These are phyloP conservation scores for Ottelia alismoides DNA, from an alignment of 106 monocot species.

Conservation along the genomic window DNA sequence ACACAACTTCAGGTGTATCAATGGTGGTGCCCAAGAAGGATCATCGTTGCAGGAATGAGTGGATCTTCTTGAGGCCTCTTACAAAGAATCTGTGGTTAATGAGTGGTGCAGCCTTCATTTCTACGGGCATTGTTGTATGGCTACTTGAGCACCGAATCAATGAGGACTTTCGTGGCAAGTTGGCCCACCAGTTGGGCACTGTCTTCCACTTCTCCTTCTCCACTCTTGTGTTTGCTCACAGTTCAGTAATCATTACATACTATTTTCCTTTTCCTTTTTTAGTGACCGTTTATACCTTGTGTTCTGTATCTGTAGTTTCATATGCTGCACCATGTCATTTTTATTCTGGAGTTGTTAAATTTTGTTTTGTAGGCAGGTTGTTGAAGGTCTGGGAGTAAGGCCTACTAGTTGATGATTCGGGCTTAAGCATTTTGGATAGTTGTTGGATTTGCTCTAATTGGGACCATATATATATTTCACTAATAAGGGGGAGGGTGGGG, in stretches of 20 bases:
- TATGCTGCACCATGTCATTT: too few species aligned
- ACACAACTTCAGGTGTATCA: constrained; percentile 24
- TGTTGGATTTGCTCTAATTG: too few species aligned
- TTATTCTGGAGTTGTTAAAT: too few species aligned
- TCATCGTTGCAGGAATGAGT: constrained; percentile 11
- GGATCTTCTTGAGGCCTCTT: constrained; percentile 17
- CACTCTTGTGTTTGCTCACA: constrained; percentile 54
- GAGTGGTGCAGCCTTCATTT: constrained; percentile 17
- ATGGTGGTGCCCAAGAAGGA: constrained; percentile 30
- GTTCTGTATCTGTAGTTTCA: too few species aligned
- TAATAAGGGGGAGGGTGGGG: too few species aligned
- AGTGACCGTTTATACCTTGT: not conserved
- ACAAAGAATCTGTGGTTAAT: constrained; percentile 14
- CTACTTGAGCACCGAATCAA: constrained; percentile 36
- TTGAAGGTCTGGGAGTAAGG: too few species aligned
- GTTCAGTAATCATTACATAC: constrained; percentile 2
- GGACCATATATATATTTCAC: too few species aligned
- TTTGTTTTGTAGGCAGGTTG: too few species aligned
- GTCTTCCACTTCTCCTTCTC: constrained; percentile 40
- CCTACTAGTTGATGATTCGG: too few species aligned
- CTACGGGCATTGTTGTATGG: constrained; percentile 30
- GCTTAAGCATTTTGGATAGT: too few species aligned
- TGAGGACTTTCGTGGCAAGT: constrained; percentile 7
- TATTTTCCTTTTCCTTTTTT: not conserved
- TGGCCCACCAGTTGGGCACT: constrained; percentile 15